Base-by-base conservation (phyloP, 2,329 filamentous ascomycete species). In the Pseudopithomyces chartarum region DNA sequence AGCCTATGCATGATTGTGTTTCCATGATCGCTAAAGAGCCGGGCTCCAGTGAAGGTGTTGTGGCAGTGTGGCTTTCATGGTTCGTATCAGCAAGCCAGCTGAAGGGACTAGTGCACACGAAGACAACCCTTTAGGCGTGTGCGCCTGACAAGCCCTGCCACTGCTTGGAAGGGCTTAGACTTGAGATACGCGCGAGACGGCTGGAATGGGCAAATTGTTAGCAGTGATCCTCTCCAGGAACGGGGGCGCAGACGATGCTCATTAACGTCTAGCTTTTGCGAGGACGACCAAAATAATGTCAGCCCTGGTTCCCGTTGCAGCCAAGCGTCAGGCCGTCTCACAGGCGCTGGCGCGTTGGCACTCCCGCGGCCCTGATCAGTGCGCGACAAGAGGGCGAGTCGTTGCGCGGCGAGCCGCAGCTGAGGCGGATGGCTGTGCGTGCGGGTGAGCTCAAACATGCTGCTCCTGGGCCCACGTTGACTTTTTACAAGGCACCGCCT, bases 351-450 rank as follows among this genome's bases (percentile, higher is more conserved):
- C n/a, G 48, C 36, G 42, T 33, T 43, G 48, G 48, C 48, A 42
- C 48, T 51, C 48, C 48, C 48, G 48, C 48, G 15, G 48, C 12
- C 36, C 11, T 51, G 48, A 51, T 51, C 48, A 42, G 48, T 51
- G 48, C 48, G 48, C 34, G 7, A 22, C 43, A 32, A 45, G 23
- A 45, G 29, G 12, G 44, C 36, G 36, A 51, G 48, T 33, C 38
- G 48, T 51, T 42, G 48, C 36, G 48, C 47, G 23, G 47, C 34
- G 34, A 39, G 47, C 43, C 43, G 22, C 44, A 47, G 44, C 48
- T 51, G 48, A 51, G 36, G 48, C 38, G 48, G 48, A 51, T 51
- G 48, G 48, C 48, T 51, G 48, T 51, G 48, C 42, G 36, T 33
- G 29, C 36, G 48, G 17, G 48, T 38, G 36, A 51, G 48, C 48